These are phyloP conservation scores for Carpinus viminea DNA, from an alignment of 306 rosid species.

Conservation along the genomic window DNA sequence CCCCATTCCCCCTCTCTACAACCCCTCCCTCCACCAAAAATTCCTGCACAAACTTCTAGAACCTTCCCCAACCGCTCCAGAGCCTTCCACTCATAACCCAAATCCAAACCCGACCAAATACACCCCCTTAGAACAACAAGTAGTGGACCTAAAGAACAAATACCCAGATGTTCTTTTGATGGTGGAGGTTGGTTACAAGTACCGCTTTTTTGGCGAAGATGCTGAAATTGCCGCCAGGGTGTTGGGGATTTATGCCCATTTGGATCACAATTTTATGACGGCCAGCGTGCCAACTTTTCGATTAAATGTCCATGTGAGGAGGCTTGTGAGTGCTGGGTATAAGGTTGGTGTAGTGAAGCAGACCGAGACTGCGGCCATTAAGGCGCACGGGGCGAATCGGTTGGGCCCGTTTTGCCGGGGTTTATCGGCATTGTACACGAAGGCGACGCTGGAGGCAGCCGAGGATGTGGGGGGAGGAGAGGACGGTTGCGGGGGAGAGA, in stretches of 20 bases:
- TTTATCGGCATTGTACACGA: slow-evolving; percentile 79
- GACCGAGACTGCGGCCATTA: slow-evolving; percentile 92
- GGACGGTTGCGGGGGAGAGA: slow-evolving; percentile 67
- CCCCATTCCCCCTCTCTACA: slow-evolving; percentile 34
- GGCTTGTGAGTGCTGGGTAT: slow-evolving; percentile 83
- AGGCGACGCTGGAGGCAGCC: slow-evolving; percentile 86
- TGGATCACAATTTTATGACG: slow-evolving; percentile 79
- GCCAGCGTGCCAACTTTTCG: slow-evolving; percentile 89
- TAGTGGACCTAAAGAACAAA: slow-evolving; percentile 60
- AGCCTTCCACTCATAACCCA: slow-evolving; percentile 25
- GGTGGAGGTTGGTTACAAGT: slow-evolving; percentile 94
- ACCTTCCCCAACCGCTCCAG: slow-evolving; percentile 34
- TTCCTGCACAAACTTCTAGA: slow-evolving; percentile 78
- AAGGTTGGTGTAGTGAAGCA: slow-evolving; percentile 94
- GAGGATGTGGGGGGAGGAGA: slow-evolving; percentile 69
- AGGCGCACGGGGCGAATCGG: slow-evolving; percentile 75
- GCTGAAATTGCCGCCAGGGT: slow-evolving; percentile 77
- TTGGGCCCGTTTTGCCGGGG: slow-evolving; percentile 82
- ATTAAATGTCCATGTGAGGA: slow-evolving; percentile 79
- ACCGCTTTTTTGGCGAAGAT: slow-evolving; percentile 74
- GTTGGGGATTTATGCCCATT: slow-evolving; percentile 75
- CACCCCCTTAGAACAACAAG: slow-evolving; percentile 81
- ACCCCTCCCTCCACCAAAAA: slow-evolving; percentile 65
- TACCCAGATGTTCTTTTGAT: slow-evolving; percentile 87
- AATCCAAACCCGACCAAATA: slow-evolving; percentile 36